phyloP scores from a whole-genome alignment of 371 early-diverging fungal genomes.

The Lichtheimia ornata region DNA sequence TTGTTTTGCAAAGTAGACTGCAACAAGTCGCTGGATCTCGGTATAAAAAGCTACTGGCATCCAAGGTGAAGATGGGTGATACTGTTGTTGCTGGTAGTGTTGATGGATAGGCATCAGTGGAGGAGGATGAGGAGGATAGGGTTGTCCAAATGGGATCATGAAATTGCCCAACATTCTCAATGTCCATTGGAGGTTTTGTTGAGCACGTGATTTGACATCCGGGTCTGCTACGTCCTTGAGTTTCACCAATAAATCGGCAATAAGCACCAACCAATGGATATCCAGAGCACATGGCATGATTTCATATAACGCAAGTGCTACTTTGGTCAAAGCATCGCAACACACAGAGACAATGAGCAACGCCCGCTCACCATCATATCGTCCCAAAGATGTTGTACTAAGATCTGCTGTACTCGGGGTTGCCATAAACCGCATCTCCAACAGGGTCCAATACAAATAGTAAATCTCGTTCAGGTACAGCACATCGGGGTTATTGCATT shows the following conservation, averaged over 20 bases:
- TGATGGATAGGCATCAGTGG: not conserved
- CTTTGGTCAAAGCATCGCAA: constrained; percentile 38
- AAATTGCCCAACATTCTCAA: constrained; percentile 16
- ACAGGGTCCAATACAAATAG: constrained; percentile 32
- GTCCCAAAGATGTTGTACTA: constrained; percentile 20
- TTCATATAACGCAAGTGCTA: constrained; percentile 24
- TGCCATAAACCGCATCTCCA: constrained; percentile 36
- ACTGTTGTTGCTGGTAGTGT: not conserved
- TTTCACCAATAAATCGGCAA: constrained; percentile 27
- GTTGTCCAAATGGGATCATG: not conserved
- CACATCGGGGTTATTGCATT: constrained; percentile 22
- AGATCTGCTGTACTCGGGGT: constrained; percentile 21
- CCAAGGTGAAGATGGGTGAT: not conserved
- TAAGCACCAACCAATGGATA: constrained; percentile 36
- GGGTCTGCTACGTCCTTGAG: constrained; percentile 25
- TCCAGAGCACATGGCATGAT: constrained; percentile 35
- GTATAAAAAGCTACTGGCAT: no score
- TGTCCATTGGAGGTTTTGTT: constrained; percentile 23
- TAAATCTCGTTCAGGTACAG: constrained; percentile 32
- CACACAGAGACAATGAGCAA: constrained; percentile 37
- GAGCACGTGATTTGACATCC: constrained; percentile 24
- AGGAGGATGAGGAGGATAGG: not conserved
- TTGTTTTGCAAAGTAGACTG: no score
- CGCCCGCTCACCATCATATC: constrained; percentile 37
- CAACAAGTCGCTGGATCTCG: no score